Percentiles rank a stretch among this genome's conserved stretches.
These are phyloP conservation scores for Talaromyces sp. DNA, from an alignment of 2,329 filamentous ascomycete species.

Conservation along the genomic window DNA sequence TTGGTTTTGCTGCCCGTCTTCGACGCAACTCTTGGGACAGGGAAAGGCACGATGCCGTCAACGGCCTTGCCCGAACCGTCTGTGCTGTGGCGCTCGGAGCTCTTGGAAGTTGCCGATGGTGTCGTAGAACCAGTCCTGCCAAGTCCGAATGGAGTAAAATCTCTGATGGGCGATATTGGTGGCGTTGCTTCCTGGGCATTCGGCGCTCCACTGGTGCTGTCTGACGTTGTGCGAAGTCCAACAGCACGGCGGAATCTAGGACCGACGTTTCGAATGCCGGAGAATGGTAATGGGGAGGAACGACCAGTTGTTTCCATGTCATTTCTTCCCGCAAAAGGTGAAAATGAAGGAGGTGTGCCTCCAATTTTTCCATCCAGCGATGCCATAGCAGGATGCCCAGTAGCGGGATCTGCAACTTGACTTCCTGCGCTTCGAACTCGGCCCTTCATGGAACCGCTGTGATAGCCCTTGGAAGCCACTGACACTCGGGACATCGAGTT, in stretches of 20 bases:
- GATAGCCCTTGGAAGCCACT: slow-evolving; percentile 67
- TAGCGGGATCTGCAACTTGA: slow-evolving; percentile 40
- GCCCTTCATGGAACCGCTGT: slow-evolving; percentile 52
- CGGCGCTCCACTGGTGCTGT: slow-evolving; percentile 52
- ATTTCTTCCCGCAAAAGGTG: slow-evolving; percentile 48
- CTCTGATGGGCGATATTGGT: slow-evolving; percentile 47
- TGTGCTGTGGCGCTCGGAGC: slow-evolving; percentile 75
- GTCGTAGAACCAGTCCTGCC: slow-evolving; percentile 73
- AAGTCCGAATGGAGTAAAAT: slow-evolving; percentile 62
- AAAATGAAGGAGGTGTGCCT: slow-evolving; percentile 37
- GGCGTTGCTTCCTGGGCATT: slow-evolving; percentile 48
- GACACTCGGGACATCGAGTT: slow-evolving; percentile 54
- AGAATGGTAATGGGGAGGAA: slow-evolving; percentile 47
- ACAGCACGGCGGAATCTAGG: slow-evolving; percentile 58
- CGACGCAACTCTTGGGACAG: slow-evolving; percentile 50
- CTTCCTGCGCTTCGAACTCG: slow-evolving; percentile 62
- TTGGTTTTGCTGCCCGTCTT: slow-evolving; percentile 65
- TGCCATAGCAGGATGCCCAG: slow-evolving; percentile 29
- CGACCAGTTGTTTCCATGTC: slow-evolving; percentile 52
- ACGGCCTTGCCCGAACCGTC: slow-evolving; percentile 54
- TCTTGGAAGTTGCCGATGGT: slow-evolving; percentile 61
- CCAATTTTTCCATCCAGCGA: slow-evolving; percentile 53
- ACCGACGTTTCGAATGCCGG: slow-evolving; percentile 56
- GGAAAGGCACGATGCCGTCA: slow-evolving; percentile 49
- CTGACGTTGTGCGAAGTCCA: slow-evolving; percentile 81